Evolutionary conservation across 257 asterid genomes (phyloP).

Genomic region (Thymus quinquecostatus): DNA sequence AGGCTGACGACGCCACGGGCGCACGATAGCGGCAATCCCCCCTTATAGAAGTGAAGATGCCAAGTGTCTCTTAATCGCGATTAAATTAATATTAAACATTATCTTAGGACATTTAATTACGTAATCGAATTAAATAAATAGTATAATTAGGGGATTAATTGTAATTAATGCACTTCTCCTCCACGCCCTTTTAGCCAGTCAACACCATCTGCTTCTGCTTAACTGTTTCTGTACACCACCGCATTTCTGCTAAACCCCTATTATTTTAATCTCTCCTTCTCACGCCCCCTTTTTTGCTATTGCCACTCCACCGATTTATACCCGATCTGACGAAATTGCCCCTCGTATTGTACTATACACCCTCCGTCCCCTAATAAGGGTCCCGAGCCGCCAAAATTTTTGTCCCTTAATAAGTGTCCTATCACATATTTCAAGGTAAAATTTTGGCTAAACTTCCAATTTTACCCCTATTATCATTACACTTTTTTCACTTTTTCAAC

Average conservation of each 20-base stretch:
- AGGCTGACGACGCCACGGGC: neutral
- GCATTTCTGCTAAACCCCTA: slow-evolving; percentile 21
- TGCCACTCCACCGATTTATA: slow-evolving; percentile 25
- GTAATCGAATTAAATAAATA: neutral
- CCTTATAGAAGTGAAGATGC: neutral
- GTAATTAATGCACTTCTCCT: slow-evolving; percentile 22
- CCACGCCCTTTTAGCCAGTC: slow-evolving; percentile 26
- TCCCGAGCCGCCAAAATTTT: no score
- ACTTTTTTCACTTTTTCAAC: no score
- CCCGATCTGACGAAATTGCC: slow-evolving; percentile 12
- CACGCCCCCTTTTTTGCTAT: slow-evolving; percentile 19
- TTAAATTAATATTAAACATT: slow-evolving; percentile 7
- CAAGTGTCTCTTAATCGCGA: slow-evolving; percentile 28
- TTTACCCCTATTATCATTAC: no score
- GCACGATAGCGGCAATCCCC: slow-evolving; percentile 5
- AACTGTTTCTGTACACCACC: slow-evolving; percentile 26
- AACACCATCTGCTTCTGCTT: slow-evolving; percentile 35
- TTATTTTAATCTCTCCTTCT: neutral
- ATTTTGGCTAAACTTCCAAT: no score
- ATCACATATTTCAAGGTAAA: no score
- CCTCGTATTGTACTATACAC: neutral
- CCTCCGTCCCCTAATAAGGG: no score
- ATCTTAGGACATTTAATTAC: neutral
- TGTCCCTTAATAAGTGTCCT: no score
- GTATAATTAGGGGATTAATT: neutral